phyloP scores from a whole-genome alignment of 1,284 basidiomycete species.

The Microbotryum lychnidis-dioicae region DNA sequence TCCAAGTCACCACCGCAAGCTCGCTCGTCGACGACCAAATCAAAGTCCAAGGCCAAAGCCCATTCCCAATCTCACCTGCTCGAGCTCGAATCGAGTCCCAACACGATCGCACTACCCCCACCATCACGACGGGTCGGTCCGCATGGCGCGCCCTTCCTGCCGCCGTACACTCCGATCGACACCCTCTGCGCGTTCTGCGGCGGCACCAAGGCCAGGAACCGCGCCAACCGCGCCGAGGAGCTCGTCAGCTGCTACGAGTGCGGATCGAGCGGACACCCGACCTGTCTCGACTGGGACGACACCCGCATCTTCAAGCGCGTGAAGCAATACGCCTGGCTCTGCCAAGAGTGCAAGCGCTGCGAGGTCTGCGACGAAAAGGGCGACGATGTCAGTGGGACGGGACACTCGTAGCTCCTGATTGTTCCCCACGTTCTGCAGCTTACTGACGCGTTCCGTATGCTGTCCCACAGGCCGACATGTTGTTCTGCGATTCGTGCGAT shows the following conservation, averaged over 20 bases:
- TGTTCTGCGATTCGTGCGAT: conserved; percentile 94
- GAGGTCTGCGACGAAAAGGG: conserved; percentile 78
- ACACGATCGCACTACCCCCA: neutral
- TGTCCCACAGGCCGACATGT: conserved; percentile 58
- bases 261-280: conserved; percentile 36
- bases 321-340: conserved; percentile 67
- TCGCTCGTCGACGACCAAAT: neutral
- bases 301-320: conserved; percentile 38
- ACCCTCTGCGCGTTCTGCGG: conserved; percentile 39
- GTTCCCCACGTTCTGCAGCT: neutral
- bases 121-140: conserved; percentile 18
- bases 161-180: conserved; percentile 15
- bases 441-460: neutral
- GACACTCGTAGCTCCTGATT: neutral
- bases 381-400: conserved; percentile 63
- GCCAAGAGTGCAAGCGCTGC: conserved; percentile 87
- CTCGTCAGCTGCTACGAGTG: conserved; percentile 39
- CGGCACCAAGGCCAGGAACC: conserved; percentile 25
- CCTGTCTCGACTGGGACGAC: conserved; percentile 34
- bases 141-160: conserved; percentile 15
- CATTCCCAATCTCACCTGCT: too few species aligned
- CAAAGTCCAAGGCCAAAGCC: neutral
- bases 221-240: conserved; percentile 30
- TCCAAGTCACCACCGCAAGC: neutral
- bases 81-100: too few species aligned